A percentile compares a stretch with the other conserved stretches of the same genome.
Evolutionary conservation across 2,329 filamentous ascomycete species (phyloP).

Genomic region (Fusarium albidum): DNA sequence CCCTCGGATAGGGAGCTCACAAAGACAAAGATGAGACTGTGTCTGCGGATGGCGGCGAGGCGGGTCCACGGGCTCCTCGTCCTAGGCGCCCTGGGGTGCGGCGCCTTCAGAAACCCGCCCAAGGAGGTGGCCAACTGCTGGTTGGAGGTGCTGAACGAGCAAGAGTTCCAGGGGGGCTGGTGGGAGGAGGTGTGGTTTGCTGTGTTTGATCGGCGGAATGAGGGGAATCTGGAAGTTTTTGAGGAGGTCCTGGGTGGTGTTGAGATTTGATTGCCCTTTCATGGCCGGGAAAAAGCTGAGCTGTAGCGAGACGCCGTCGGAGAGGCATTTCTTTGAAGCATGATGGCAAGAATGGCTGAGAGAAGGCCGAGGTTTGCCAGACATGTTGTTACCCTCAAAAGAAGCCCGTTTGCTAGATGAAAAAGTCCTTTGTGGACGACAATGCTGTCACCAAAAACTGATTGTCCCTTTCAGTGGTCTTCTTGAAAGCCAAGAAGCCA

Average conservation of each 20-base stretch:
- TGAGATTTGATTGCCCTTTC: slow-evolving; percentile 33
- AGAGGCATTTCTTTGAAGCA: too few relatives aligned
- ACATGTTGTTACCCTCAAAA: too few relatives aligned
- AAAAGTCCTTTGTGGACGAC: too few relatives aligned
- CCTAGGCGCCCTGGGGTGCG: slow-evolving; percentile 74
- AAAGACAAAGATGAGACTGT: slow-evolving; percentile 69
- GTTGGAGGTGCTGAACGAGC: slow-evolving; percentile 65
- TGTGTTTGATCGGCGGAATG: slow-evolving; percentile 56
- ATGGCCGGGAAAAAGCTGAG: neutral
- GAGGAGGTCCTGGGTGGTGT: slow-evolving; percentile 50
- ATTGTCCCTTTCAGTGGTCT: too few relatives aligned
- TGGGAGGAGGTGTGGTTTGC: slow-evolving; percentile 72
- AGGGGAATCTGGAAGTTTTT: slow-evolving; percentile 62
- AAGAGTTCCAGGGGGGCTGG: slow-evolving; percentile 70
- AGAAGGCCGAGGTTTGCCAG: neutral
- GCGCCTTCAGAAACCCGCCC: slow-evolving; percentile 70
- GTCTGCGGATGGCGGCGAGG: slow-evolving; percentile 65
- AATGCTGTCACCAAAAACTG: too few relatives aligned
- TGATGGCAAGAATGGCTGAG: neutral
- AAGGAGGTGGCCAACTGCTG: slow-evolving; percentile 70
- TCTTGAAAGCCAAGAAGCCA: too few relatives aligned
- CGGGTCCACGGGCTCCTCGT: slow-evolving; percentile 67
- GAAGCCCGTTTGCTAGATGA: too few relatives aligned
- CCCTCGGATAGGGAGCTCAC: slow-evolving; percentile 59
- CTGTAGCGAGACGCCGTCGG: neutral